Base-by-base conservation (phyloP, 495 filamentous ascomycete species). In the Rhypophila decipiens region DNA sequence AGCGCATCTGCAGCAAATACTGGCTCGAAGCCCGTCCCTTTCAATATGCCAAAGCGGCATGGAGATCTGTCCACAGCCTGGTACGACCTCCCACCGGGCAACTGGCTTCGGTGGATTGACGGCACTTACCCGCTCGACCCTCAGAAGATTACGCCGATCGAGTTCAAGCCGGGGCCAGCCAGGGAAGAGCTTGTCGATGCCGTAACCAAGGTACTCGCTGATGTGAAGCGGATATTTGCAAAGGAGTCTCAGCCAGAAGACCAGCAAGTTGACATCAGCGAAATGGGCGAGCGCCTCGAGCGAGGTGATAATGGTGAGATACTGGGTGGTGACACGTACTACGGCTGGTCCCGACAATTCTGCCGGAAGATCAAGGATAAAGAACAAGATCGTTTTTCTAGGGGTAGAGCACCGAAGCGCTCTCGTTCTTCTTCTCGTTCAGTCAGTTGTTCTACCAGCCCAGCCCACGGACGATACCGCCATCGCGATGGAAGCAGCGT, bases 61-160 rank as follows among this genome's bases (percentile, higher is more conserved):
- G 90, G 90, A 12, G 90, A 95, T 59, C 64, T 72, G 2, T 76
- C 80, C 0, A 80, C 76, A 1, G 85, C 85, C 0, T 95, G 80
- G 70, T 91, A 90, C 64, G 89, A 95, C 47, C 73, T 95, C 1
- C 90, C 89, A 0, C 88, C 88, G 15, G 89, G 81, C 3, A 93
- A 90, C 55, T 75, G 89, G 61, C 73, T 93, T 31, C 86, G 84
- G 2, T 82, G 84, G 42, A 81, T 96, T 24, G 77, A 84, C 29
- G 86, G 86, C 5, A 79, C 78, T 9, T 68, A 73, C 24, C 80
- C 88, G 8, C 84, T 95, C 59, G 85, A 84, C 35, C 74, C 85
- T 0, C 71, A 80, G 5, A 73, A 78, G 48, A 78, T 91, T 53
- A 87, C 83, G 54, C 86, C 90, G 1, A 68, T 94, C 23, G 82